Conservation (phyloP, 768 basidiomycete genomes). For the Boletus reticuloceps region DNA sequence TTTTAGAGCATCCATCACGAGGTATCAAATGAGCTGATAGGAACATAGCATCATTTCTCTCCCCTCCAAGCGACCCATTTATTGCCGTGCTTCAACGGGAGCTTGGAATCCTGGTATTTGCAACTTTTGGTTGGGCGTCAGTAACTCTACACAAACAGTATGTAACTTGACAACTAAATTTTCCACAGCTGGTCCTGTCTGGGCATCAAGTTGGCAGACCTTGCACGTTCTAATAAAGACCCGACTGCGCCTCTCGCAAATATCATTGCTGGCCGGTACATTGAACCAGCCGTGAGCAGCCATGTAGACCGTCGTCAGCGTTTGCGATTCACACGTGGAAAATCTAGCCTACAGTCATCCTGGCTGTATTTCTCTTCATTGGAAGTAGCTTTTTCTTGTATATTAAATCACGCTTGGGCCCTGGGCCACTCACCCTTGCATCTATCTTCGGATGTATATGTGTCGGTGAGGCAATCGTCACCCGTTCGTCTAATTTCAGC, state of each 20-base stretch:
- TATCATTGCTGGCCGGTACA: slow-evolving; percentile 50
- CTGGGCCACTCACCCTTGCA: slow-evolving; percentile 60
- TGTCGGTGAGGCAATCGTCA: slow-evolving; percentile 39
- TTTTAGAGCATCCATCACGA: background rate
- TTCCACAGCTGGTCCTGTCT: slow-evolving; percentile 61
- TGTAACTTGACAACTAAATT: background rate
- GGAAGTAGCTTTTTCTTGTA: slow-evolving; percentile 58
- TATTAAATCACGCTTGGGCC: slow-evolving; percentile 56
- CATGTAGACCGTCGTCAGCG: background rate
- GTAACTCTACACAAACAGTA: slow-evolving; percentile 21
- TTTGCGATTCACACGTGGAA: background rate
- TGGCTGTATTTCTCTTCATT: slow-evolving; percentile 60
- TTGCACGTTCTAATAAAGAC: slow-evolving; percentile 47
- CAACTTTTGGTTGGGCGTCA: slow-evolving; percentile 57
- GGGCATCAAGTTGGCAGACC: slow-evolving; percentile 58
- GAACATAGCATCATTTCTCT: slow-evolving; percentile 54
- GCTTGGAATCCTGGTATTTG: slow-evolving; percentile 49
- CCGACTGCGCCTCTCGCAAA: slow-evolving; percentile 36
- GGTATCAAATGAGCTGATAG: background rate
- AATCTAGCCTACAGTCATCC: slow-evolving; percentile 39
- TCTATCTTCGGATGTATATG: slow-evolving; percentile 58
- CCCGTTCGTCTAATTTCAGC: background rate
- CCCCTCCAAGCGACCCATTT: slow-evolving; percentile 68
- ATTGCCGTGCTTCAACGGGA: slow-evolving; percentile 68
- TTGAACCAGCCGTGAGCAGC: slow-evolving; percentile 46